Conservation (phyloP, 768 basidiomycete species). For the Macrolepiota fuliginosa region DNA sequence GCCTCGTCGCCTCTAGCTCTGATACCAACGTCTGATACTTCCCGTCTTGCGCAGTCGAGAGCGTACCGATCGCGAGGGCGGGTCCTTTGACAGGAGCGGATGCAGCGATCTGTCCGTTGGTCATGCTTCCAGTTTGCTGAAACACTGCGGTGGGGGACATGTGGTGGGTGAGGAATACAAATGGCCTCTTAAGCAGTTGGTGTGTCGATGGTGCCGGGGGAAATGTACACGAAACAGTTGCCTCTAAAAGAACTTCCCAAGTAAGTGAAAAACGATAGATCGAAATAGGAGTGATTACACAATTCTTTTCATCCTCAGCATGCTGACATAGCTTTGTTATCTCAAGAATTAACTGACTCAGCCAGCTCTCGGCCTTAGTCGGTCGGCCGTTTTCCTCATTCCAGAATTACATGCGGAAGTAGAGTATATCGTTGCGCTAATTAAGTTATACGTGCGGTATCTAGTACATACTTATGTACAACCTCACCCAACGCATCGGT, state of each 20-base stretch:
- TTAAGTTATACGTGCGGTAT: conserved; percentile 7
- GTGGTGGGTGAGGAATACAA: neutral
- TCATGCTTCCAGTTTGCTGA: conserved; percentile 20
- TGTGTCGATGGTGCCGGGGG: neutral
- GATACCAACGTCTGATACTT: conserved; percentile 71
- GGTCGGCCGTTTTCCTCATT: neutral
- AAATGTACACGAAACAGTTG: neutral
- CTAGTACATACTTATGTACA: conserved; percentile 8
- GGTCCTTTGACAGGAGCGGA: conserved; percentile 36
- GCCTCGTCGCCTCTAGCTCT: conserved; percentile 48
- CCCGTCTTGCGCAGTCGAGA: conserved; percentile 75
- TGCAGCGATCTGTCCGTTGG: conserved; percentile 10
- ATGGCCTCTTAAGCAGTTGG: too few relatives aligned
- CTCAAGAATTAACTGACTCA: neutral
- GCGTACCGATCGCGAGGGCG: conserved; percentile 75
- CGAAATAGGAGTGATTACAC: conserved; percentile 2
- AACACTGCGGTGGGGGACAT: conserved; percentile 69
- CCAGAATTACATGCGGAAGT: neutral
- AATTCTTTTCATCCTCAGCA: neutral
- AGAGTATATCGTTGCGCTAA: conserved; percentile 6
- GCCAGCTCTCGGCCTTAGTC: neutral
- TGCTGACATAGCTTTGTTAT: conserved; percentile 10
- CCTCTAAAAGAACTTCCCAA: neutral
- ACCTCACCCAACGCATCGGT: conserved; percentile 5
- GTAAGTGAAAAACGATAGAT: neutral